Evolutionary conservation across 129 eudicot genomes (phyloP).

Genomic region (Sambucus nigra): DNA sequence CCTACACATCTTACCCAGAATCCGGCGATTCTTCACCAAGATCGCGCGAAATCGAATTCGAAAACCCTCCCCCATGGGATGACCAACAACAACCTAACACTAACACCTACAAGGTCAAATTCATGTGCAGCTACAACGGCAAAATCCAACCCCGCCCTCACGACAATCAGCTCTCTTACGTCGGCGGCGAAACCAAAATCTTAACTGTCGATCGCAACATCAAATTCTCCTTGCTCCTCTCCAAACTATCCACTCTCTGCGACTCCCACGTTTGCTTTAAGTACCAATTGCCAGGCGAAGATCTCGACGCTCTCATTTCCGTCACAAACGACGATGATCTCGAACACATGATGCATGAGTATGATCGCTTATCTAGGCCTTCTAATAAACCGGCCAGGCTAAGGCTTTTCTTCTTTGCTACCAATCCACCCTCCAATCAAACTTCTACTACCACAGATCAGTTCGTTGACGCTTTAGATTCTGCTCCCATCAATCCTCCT

Average conservation of each 20-base stretch:
- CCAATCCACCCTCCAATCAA: conserved; percentile 8
- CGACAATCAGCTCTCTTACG: conserved; percentile 26
- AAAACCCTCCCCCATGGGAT: conserved; percentile 56
- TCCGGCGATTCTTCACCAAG: conserved; percentile 95
- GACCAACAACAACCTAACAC: conserved; percentile 24
- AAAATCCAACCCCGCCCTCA: conserved; percentile 24
- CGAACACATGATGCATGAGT: conserved; percentile 40
- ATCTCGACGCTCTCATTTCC: conserved; percentile 28
- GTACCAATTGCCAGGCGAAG: conserved; percentile 33
- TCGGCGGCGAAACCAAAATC: conserved; percentile 32
- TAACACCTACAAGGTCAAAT: conserved; percentile 19
- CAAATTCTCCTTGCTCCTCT: conserved; percentile 6
- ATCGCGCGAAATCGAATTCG: conserved; percentile 88
- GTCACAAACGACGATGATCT: conserved; percentile 35
- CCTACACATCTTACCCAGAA: conserved; percentile 75
- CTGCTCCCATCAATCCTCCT: conserved; percentile 41
- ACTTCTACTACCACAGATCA: conserved; percentile 18
- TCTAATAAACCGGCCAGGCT: conserved; percentile 29
- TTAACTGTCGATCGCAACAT: conserved; percentile 24
- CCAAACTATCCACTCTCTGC: conserved; percentile 17
- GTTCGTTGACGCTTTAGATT: conserved; percentile 76
- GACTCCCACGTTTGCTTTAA: conserved; percentile 15
- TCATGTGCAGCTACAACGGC: conserved; percentile 36
- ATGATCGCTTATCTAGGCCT: conserved; percentile 15
- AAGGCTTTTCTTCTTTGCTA: conserved; percentile 25